phyloP scores from a whole-genome alignment of 305 asterid species.

The Lippia alba region DNA sequence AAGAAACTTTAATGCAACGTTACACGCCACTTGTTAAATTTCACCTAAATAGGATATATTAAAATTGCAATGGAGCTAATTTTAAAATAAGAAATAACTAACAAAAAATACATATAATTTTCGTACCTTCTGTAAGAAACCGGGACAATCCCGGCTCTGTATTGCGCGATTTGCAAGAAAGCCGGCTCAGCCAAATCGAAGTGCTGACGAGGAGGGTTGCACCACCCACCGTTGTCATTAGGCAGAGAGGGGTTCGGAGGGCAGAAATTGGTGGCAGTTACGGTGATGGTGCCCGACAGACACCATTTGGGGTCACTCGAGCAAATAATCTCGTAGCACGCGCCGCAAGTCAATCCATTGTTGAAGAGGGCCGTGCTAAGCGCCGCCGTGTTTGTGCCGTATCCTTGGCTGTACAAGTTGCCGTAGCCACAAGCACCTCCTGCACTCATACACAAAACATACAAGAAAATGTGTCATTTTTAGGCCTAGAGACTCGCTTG shows the following conservation, averaged over 20 bases:
- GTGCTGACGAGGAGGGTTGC: constrained; percentile 88
- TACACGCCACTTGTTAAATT: too few species aligned
- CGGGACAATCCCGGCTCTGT: constrained; percentile 82
- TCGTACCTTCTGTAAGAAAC: constrained; percentile 67
- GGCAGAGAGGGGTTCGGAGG: constrained; percentile 81
- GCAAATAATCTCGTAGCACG: constrained; percentile 78
- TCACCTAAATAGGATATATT: too few species aligned
- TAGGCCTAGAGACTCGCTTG: not conserved
- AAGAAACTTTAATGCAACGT: too few species aligned
- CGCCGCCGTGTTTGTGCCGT: constrained; percentile 89
- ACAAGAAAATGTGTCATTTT: not conserved
- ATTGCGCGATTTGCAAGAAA: constrained; percentile 73
- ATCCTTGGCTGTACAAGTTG: constrained; percentile 76
- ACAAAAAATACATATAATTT: too few species aligned
- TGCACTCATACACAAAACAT: constrained; percentile 22
- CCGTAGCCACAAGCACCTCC: constrained; percentile 97
- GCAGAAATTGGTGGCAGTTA: constrained; percentile 89
- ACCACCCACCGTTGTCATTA: constrained; percentile 86
- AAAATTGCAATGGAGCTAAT: too few species aligned
- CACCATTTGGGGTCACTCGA: constrained; percentile 58
- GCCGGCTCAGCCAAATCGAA: constrained; percentile 85
- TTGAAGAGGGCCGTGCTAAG: constrained; percentile 84
- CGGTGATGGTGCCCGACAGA: constrained; percentile 57
- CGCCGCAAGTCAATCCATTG: constrained; percentile 78
- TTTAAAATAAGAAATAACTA: too few species aligned